Conservation (phyloP, 2,329 filamentous ascomycete genomes). For the Hypocrella siamensis region DNA sequence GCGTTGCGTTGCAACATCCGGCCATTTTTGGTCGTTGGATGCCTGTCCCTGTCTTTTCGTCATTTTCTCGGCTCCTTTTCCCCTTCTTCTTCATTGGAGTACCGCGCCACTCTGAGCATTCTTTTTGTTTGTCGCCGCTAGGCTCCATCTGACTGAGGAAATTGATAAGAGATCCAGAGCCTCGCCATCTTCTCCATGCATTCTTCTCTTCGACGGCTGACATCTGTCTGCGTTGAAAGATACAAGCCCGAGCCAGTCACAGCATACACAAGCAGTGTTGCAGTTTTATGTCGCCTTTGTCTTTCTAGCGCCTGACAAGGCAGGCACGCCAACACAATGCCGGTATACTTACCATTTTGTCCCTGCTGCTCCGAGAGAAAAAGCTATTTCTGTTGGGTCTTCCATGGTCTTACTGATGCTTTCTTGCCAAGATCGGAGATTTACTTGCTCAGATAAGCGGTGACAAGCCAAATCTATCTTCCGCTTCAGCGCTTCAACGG, state of each 20-base stretch:
- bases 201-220: constrained; percentile 1
- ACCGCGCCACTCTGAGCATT: too few species aligned
- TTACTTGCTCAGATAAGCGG: constrained; percentile 42
- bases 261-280: too few species aligned
- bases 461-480: constrained; percentile 24
- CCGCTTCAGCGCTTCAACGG: constrained; percentile 14
- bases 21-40: too few species aligned
- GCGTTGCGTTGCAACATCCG: too few species aligned
- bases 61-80: too few species aligned
- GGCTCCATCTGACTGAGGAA: neutral
- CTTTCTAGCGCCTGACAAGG: neutral
- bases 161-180: neutral
- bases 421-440: constrained; percentile 15
- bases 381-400: neutral
- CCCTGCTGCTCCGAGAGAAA: too few species aligned
- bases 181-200: constrained; percentile 1
- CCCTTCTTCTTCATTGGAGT: too few species aligned
- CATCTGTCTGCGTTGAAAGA: constrained; percentile 2
- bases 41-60: too few species aligned
- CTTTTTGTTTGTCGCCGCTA: too few species aligned
- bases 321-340: constrained; percentile 10
- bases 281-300: too few species aligned
- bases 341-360: constrained; percentile 9
- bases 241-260: too few species aligned
- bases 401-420: neutral